Percentiles rank a stretch among this genome's conserved stretches.
These are phyloP conservation scores for Dentipellis fragilis DNA, from an alignment of 768 basidiomycete species.

Conservation along the genomic window DNA sequence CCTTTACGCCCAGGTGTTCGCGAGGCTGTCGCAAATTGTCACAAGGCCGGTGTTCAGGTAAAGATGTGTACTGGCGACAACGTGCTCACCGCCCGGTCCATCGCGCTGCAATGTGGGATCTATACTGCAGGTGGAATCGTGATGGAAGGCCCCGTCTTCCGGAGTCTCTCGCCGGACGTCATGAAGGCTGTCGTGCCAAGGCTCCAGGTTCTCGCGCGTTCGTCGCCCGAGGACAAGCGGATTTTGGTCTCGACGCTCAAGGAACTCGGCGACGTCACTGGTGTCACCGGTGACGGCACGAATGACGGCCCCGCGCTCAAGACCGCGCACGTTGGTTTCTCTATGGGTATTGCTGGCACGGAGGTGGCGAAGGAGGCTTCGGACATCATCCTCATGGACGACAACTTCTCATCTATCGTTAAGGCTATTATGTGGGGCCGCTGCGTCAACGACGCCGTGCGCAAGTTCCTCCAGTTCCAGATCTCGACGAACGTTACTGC, in stretches of 20 bases:
- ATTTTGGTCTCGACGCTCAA: constrained; percentile 84
- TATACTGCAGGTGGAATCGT: constrained; percentile 89
- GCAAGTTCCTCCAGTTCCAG: constrained; percentile 97
- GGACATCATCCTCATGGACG: constrained; percentile 97
- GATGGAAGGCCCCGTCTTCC: constrained; percentile 96
- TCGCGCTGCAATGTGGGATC: constrained; percentile 93
- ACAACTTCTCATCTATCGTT: constrained; percentile 93
- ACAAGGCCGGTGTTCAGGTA: constrained; percentile 80
- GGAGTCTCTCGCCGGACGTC: constrained; percentile 60
- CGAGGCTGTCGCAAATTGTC: constrained; percentile 81
- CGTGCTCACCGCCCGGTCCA: constrained; percentile 90
- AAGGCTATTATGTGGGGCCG: constrained; percentile 99
- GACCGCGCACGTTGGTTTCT: constrained; percentile 93
- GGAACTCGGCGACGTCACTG: constrained; percentile 79
- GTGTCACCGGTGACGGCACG: constrained; percentile 96
- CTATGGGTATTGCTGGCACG: constrained; percentile 93
- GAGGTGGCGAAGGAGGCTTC: constrained; percentile 99
- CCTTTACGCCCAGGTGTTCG: constrained; percentile 86
- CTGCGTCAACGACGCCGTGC: constrained; percentile 94
- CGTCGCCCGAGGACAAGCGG: constrained; percentile 96
- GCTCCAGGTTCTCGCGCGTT: constrained; percentile 92
- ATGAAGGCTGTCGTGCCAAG: constrained; percentile 80
- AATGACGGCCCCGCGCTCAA: constrained; percentile 97
- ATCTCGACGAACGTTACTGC: constrained; percentile 92
- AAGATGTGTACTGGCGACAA: constrained; percentile 99